Conservation (phyloP, 225 moss, liverwort and hornwort genomes). For the Ulota crispa region DNA sequence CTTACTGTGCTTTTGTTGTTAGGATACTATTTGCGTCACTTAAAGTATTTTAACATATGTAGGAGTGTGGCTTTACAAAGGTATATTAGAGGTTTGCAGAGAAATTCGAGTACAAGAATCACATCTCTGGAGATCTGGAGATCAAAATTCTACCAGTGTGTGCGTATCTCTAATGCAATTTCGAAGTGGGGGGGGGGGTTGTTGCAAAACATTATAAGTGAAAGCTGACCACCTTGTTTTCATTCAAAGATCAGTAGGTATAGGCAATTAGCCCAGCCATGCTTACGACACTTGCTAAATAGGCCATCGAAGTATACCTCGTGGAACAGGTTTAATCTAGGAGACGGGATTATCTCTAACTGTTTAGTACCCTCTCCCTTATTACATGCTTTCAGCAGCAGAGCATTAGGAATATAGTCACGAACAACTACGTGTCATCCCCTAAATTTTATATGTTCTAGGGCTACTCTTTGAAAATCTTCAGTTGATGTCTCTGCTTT, state of each 20-base stretch:
- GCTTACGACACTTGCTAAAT: not conserved
- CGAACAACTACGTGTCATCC: not conserved
- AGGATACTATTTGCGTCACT: not conserved
- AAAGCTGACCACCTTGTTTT: not conserved
- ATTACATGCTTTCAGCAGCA: not conserved
- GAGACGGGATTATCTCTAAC: not conserved
- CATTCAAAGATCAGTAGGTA: not conserved
- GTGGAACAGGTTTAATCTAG: not conserved
- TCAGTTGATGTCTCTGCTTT: not conserved
- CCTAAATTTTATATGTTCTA: not conserved
- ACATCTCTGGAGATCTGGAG: not conserved
- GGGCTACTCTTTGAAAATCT: constrained; percentile 3
- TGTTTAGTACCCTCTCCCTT: not conserved
- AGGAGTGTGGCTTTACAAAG: not conserved
- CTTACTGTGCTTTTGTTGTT: not conserved
- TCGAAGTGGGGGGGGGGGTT: not conserved
- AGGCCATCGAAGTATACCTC: not conserved
- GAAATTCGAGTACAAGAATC: not conserved
- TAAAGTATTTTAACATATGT: not conserved
- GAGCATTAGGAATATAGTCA: not conserved
- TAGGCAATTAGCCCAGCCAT: not conserved
- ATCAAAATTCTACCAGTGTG: not conserved
- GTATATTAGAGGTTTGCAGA: not conserved
- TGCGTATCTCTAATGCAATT: not conserved
- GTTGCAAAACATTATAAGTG: not conserved